Conservation (phyloP, 164 flowering plant genomes). For the Aristolochia contorta region DNA sequence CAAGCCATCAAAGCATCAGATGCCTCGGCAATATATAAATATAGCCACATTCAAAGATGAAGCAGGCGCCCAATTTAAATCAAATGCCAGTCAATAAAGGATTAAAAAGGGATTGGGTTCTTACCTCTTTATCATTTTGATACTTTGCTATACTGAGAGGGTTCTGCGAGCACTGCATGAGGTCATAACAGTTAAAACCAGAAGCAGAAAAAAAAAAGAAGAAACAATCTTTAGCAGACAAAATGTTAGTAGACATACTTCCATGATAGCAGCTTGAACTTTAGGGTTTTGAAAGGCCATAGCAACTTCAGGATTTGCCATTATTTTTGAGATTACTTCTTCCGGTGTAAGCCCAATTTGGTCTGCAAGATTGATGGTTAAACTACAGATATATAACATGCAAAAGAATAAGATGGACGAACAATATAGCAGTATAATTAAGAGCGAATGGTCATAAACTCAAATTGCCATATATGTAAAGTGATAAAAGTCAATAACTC, state of each 20-base stretch:
- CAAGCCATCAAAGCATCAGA: no score
- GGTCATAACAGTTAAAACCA: constrained; percentile 3
- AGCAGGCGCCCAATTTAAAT: no score
- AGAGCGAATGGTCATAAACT: no score
- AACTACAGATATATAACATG: neutral
- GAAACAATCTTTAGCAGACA: neutral
- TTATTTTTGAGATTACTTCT: constrained; percentile 84
- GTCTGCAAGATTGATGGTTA: constrained; percentile 32
- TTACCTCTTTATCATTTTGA: constrained; percentile 96
- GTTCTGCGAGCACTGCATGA: constrained; percentile 86
- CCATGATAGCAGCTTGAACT: constrained; percentile 96
- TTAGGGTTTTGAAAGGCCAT: constrained; percentile 97
- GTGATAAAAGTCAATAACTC: no score
- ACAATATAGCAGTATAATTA: no score
- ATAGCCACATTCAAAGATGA: no score
- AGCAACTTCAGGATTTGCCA: constrained; percentile 97
- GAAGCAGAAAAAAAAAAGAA: neutral
- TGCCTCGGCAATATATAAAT: no score
- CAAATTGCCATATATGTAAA: no score
- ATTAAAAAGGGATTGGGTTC: neutral
- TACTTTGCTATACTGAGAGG: constrained; percentile 79
- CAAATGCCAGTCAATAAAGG: no score
- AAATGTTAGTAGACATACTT: constrained; percentile 37
- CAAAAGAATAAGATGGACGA: neutral
- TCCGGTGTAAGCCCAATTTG: constrained; percentile 94